A percentile compares a stretch with the other conserved stretches of the same genome.
These are phyloP conservation scores for Choiromyces venosus DNA, from an alignment of 495 filamentous ascomycete species.

Conservation along the genomic window DNA sequence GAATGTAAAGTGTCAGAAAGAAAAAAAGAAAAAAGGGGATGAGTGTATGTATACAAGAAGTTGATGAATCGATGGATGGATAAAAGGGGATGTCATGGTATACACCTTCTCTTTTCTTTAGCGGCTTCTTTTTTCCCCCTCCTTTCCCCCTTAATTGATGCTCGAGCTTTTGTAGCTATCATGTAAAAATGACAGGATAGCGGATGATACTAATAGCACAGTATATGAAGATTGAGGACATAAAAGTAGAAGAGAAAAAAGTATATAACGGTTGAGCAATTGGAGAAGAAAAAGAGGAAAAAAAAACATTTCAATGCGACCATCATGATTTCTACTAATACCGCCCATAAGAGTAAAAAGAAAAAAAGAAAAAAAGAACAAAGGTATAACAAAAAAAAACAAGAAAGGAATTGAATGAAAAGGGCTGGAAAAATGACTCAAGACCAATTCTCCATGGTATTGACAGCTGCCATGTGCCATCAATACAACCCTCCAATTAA, in stretches of 20 bases:
- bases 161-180: neutral
- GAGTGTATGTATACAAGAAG: neutral
- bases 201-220: neutral
- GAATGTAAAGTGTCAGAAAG: neutral
- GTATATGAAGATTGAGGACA: neutral
- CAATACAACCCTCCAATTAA: neutral
- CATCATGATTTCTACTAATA: conserved; percentile 35
- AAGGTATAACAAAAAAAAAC: conserved; percentile 22
- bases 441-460: neutral
- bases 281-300: conserved; percentile 8
- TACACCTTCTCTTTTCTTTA: neutral
- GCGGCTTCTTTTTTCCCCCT: neutral
- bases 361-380: conserved; percentile 22
- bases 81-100: neutral
- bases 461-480: neutral
- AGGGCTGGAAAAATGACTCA: neutral
- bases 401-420: conserved; percentile 4
- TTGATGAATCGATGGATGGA: neutral
- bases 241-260: conserved; percentile 8
- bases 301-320: conserved; percentile 26
- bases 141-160: neutral
- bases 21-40: neutral
- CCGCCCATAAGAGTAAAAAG: conserved; percentile 34
- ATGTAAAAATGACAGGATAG: neutral
- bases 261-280: conserved; percentile 7